These are phyloP conservation scores for Penicillium nordicum DNA, from an alignment of 2,329 filamentous ascomycete species.

Conservation along the genomic window DNA sequence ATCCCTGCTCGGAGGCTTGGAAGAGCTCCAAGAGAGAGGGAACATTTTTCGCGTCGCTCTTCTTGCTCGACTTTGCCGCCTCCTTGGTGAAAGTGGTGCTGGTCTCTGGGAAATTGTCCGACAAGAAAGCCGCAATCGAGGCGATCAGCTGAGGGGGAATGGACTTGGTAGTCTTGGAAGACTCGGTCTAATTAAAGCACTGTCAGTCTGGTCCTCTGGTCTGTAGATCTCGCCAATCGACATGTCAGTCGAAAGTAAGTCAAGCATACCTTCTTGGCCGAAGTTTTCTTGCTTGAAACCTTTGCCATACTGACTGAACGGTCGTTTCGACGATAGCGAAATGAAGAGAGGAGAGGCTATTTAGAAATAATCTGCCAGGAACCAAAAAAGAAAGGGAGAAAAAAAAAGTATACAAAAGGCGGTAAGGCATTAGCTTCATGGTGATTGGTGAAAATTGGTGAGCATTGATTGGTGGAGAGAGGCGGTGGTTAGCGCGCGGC, in stretches of 20 bases:
- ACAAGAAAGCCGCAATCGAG: conserved; percentile 64
- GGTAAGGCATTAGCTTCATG: conserved; percentile 13
- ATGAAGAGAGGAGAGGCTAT: conserved; percentile 3
- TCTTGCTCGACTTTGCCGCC: conserved; percentile 37
- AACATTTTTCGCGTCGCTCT: conserved; percentile 27
- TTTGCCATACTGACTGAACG: conserved; percentile 27
- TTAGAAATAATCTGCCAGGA: conserved; percentile 14
- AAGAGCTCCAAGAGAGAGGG: conserved; percentile 37
- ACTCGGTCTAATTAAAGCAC: conserved; percentile 20
- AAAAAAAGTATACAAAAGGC: conserved; percentile 25
- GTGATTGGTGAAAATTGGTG: conserved; percentile 21
- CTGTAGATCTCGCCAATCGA: not conserved
- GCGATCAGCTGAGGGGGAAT: conserved; percentile 60
- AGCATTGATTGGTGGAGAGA: not conserved
- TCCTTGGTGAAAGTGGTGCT: conserved; percentile 63
- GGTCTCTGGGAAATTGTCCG: conserved; percentile 61
- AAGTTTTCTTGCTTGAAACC: conserved; percentile 21
- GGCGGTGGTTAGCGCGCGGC: not conserved
- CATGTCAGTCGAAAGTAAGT: not conserved
- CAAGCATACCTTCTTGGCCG: conserved; percentile 23
- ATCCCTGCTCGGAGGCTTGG: conserved; percentile 17
- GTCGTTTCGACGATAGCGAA: not conserved
- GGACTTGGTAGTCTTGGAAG: conserved; percentile 19
- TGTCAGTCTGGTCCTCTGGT: conserved; percentile 6
- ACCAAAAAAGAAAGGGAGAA: conserved; percentile 22